phyloP scores from a whole-genome alignment of 306 rosid species.

The Cicer bijugum region DNA sequence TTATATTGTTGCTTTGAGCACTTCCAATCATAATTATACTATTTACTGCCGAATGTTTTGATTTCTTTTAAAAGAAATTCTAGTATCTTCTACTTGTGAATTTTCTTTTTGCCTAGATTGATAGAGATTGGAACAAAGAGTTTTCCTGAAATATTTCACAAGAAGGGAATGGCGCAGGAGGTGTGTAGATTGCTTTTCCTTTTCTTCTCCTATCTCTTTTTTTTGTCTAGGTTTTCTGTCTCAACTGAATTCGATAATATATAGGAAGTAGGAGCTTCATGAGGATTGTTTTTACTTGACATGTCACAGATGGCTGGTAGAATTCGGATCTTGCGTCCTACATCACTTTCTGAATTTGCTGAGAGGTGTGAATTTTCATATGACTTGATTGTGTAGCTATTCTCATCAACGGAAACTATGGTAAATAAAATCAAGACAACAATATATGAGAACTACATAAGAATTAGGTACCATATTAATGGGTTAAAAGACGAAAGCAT shows the following conservation, averaged over 20 bases:
- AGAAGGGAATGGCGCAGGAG: slow-evolving; percentile 85
- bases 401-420: slow-evolving; percentile 28
- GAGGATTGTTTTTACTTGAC: slow-evolving; percentile 39
- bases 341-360: slow-evolving; percentile 80
- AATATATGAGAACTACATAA: slow-evolving; percentile 11
- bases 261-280: neutral
- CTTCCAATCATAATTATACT: slow-evolving; percentile 14
- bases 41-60: slow-evolving; percentile 33
- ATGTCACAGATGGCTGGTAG: slow-evolving; percentile 84
- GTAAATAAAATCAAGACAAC: neutral
- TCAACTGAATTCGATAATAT: slow-evolving; percentile 21
- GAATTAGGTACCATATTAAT: slow-evolving; percentile 4
- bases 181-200: slow-evolving; percentile 48
- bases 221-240: slow-evolving; percentile 21
- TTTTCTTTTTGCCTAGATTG: slow-evolving; percentile 57
- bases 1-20: slow-evolving; percentile 27
- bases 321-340: slow-evolving; percentile 77
- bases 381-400: slow-evolving; percentile 15
- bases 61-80: neutral
- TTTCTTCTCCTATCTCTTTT: slow-evolving; percentile 8
- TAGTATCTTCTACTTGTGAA: neutral
- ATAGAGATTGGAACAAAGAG: slow-evolving; percentile 83
- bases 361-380: slow-evolving; percentile 62
- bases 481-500: neutral
- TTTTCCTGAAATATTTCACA: slow-evolving; percentile 82